Conservation (phyloP, 2,329 filamentous ascomycete species). For the Microsporum canis region DNA sequence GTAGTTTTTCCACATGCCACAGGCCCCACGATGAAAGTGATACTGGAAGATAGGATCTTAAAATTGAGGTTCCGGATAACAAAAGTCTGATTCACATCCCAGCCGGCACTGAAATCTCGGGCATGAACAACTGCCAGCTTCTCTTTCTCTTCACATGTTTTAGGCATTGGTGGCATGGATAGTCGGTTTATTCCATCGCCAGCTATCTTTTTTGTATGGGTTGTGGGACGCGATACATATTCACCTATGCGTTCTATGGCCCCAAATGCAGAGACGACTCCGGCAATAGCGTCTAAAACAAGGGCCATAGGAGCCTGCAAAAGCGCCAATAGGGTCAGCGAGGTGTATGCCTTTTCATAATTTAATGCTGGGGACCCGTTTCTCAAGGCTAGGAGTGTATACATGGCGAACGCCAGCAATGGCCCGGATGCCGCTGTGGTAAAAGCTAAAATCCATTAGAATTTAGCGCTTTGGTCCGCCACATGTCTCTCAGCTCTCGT, state of each 20-base stretch:
- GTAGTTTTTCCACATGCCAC: slow-evolving; percentile 3
- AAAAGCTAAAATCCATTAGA: not conserved
- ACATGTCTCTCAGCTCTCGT: too few species aligned
- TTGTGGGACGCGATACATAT: not conserved
- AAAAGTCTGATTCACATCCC: not conserved
- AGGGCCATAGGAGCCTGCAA: not conserved
- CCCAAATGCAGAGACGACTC: not conserved
- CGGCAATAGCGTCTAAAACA: not conserved
- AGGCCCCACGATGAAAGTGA: not conserved
- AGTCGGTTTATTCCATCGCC: not conserved
- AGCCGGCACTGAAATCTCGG: not conserved
- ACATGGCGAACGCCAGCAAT: not conserved
- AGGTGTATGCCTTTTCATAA: not conserved
- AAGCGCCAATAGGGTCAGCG: not conserved
- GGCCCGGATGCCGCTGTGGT: not conserved
- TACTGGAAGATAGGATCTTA: not conserved
- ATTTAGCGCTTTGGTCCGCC: too few species aligned
- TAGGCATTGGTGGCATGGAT: not conserved
- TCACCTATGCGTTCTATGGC: not conserved
- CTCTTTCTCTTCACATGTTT: not conserved
- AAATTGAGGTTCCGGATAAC: not conserved
- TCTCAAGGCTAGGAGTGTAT: not conserved
- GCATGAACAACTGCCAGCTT: not conserved
- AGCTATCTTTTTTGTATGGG: not conserved
- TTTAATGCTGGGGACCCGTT: not conserved